Conservation (phyloP, 2,329 filamentous ascomycete species). For the Fusarium sp. region DNA sequence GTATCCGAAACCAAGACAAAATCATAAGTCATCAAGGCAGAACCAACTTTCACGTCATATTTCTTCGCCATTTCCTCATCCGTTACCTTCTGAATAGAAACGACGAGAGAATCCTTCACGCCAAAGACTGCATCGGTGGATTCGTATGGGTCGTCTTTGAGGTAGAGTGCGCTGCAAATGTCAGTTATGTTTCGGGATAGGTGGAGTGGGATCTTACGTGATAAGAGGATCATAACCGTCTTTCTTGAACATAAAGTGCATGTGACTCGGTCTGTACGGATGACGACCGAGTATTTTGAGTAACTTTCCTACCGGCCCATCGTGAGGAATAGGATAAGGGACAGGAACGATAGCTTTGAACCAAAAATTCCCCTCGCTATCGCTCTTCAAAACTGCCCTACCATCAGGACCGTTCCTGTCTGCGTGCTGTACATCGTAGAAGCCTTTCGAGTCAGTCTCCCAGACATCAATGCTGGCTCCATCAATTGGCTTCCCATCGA, state of each 20-base stretch:
- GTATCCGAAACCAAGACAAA: constrained; percentile 21
- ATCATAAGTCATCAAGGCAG: constrained; percentile 17
- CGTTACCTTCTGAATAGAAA: background rate
- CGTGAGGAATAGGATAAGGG: constrained; percentile 84
- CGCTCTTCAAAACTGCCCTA: constrained; percentile 46
- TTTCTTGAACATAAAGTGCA: constrained; percentile 87
- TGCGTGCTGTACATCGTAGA: constrained; percentile 80
- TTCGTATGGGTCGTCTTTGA: constrained; percentile 23
- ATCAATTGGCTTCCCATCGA: constrained; percentile 66
- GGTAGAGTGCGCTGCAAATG: constrained; percentile 7
- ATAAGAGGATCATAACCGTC: constrained; percentile 27
- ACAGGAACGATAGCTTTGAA: constrained; percentile 88
- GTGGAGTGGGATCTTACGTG: background rate
- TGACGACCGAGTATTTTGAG: constrained; percentile 76
- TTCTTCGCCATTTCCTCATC: constrained; percentile 8
- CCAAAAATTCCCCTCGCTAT: constrained; percentile 64
- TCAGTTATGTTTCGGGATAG: background rate
- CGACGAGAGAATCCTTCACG: constrained; percentile 25
- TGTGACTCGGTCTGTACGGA: constrained; percentile 79
- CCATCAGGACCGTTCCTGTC: constrained; percentile 59
- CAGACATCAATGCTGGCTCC: constrained; percentile 79
- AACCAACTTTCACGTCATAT: constrained; percentile 4
- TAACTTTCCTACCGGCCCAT: constrained; percentile 83
- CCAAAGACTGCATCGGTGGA: constrained; percentile 27
- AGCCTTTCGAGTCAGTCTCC: constrained; percentile 80